Percentiles rank a stretch among this genome's conserved stretches.
Conservation (phyloP, 2,329 filamentous ascomycete genomes). For the Cryphonectria nitschkei region DNA sequence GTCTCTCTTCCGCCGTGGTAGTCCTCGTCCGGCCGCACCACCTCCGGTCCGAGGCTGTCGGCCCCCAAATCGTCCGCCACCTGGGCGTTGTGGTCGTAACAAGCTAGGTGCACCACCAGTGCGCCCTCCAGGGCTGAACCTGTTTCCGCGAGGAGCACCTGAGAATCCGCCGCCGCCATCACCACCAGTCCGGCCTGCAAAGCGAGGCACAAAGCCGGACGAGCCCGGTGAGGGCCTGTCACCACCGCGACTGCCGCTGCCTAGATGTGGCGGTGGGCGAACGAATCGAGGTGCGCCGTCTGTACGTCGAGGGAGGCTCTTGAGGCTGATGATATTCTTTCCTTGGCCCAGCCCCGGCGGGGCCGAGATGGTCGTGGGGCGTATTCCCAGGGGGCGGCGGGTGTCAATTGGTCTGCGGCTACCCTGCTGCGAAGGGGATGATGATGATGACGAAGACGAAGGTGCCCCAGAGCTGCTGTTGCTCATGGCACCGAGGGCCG, state of each 20-base stretch:
- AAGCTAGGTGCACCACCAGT: neutral
- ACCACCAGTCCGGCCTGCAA: neutral
- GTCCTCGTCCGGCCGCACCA: neutral
- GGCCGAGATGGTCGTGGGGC: neutral
- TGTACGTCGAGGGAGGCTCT: conserved; percentile 20
- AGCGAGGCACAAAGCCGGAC: conserved; percentile 8
- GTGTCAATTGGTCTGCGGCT: neutral
- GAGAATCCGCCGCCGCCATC: neutral
- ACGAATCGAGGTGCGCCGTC: conserved; percentile 1
- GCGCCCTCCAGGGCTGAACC: neutral
- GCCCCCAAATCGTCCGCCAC: conserved; percentile 8
- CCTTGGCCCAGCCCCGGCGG: conserved; percentile 1
- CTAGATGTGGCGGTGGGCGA: conserved; percentile 5
- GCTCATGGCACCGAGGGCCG: conserved; percentile 26
- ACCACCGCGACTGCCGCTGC: neutral
- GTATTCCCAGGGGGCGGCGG: neutral
- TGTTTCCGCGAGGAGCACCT: neutral
- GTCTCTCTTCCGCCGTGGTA: neutral
- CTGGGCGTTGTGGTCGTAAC: neutral
- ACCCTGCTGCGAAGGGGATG: neutral
- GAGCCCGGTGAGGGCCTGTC: conserved; percentile 9
- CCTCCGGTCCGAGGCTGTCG: neutral
- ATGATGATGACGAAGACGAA: neutral
- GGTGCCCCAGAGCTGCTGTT: conserved; percentile 13
- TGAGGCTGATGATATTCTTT: conserved; percentile 25